Evolutionary conservation across 345 rosid genomes (phyloP).

Genomic region (Nasturtium officinale): DNA sequence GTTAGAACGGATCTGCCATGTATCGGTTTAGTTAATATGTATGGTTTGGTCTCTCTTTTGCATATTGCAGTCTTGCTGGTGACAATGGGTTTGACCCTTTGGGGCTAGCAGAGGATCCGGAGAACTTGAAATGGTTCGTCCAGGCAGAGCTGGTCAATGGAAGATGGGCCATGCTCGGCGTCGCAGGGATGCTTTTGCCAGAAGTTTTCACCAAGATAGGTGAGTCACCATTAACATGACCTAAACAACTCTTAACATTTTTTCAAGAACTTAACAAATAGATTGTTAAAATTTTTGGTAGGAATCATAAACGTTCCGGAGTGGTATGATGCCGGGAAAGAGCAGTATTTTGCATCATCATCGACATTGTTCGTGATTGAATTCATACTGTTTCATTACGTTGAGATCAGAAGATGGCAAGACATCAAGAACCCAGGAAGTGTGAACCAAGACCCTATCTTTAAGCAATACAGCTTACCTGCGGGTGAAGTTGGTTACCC

Average conservation of each 20-base stretch:
- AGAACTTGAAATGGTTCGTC: conserved; percentile 85
- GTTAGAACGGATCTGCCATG: background rate
- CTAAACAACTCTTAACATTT: background rate
- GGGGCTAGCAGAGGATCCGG: conserved; percentile 91
- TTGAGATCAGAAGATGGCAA: conserved; percentile 98
- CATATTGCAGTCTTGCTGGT: conserved; percentile 72
- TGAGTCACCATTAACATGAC: conserved; percentile 31
- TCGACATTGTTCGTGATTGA: conserved; percentile 93
- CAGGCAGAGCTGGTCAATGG: conserved; percentile 94
- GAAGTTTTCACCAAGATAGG: conserved; percentile 92
- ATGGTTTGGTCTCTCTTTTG: background rate
- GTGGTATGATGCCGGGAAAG: conserved; percentile 96
- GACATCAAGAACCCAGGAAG: conserved; percentile 97
- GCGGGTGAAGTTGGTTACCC: conserved; percentile 78
- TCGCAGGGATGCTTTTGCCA: conserved; percentile 87
- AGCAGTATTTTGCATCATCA: conserved; percentile 86
- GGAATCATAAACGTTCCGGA: conserved; percentile 67
- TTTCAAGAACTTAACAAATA: background rate
- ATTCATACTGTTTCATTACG: conserved; percentile 94
- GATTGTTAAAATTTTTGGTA: conserved; percentile 5
- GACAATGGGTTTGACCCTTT: conserved; percentile 97
- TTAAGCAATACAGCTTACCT: conserved; percentile 97
- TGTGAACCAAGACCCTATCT: conserved; percentile 97
- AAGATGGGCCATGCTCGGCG: conserved; percentile 98
- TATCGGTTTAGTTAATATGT: conserved; percentile 7